Conservation (phyloP, 129 eudicot species). For the sunflower (Helianthus annuus) region DNA sequence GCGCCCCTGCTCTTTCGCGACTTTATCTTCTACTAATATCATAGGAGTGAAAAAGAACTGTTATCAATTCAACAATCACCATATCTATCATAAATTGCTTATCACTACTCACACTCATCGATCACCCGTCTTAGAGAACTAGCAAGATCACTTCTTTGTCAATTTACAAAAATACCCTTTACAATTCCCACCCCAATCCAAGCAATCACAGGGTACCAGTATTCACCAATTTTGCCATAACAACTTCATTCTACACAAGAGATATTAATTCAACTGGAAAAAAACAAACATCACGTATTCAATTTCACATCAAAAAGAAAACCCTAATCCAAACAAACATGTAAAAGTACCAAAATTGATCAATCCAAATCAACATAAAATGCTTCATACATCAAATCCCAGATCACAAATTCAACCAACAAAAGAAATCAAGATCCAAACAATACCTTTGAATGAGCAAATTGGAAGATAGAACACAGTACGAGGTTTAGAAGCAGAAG, state of each 20-base stretch:
- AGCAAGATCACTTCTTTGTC: constrained; percentile 12
- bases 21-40: not conserved
- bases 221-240: not conserved
- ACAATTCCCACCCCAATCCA: not conserved
- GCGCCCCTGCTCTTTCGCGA: constrained; percentile 9
- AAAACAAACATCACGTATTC: not conserved
- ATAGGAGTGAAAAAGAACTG: constrained; percentile 11
- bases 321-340: constrained; percentile 21
- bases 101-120: constrained; percentile 18
- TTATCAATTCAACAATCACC: constrained; percentile 1
- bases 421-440: constrained; percentile 2
- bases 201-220: not conserved
- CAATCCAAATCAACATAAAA: constrained; percentile 22
- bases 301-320: not conserved
- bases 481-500: constrained; percentile 35
- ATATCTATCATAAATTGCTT: constrained; percentile 3
- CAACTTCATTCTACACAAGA: not conserved
- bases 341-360: constrained; percentile 18
- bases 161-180: constrained; percentile 9
- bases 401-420: constrained; percentile 2
- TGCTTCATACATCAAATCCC: constrained; percentile 23
- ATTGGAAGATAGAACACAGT: constrained; percentile 36
- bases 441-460: constrained; percentile 31
- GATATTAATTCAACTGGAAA: not conserved
- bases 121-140: constrained; percentile 6